These are phyloP conservation scores for Naematelia encephala DNA, from an alignment of 768 basidiomycete species.

Conservation along the genomic window DNA sequence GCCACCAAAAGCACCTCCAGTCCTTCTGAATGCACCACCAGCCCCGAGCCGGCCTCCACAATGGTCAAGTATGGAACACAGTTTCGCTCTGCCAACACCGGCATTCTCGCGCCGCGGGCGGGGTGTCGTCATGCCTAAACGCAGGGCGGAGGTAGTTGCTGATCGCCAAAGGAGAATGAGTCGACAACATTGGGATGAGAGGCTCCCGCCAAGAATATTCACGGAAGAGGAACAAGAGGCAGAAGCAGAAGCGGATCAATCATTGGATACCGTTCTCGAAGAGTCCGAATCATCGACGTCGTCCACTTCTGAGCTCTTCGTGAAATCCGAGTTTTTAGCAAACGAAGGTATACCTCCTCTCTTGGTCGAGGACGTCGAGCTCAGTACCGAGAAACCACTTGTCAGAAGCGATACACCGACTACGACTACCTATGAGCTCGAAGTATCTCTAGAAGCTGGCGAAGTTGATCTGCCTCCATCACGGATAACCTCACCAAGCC, in stretches of 20 bases:
- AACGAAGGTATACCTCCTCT: too few relatives aligned
- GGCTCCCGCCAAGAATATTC: not conserved
- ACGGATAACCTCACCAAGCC: too few relatives aligned
- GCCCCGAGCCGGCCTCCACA: not conserved
- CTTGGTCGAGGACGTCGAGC: too few relatives aligned
- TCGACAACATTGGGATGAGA: not conserved
- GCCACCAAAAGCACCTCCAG: slow-evolving; percentile 13
- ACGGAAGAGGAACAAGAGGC: not conserved
- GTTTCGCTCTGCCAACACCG: slow-evolving; percentile 34
- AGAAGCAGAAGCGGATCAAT: not conserved
- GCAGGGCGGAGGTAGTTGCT: slow-evolving; percentile 20
- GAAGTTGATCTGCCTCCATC: not conserved
- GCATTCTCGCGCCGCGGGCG: not conserved
- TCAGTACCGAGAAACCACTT: too few relatives aligned
- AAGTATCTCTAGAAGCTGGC: not conserved
- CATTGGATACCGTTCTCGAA: too few relatives aligned
- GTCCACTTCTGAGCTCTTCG: too few relatives aligned
- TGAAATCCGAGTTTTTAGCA: too few relatives aligned
- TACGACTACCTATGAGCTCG: too few relatives aligned
- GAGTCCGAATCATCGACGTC: too few relatives aligned
- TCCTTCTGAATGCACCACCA: slow-evolving; percentile 5
- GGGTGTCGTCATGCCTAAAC: slow-evolving; percentile 36
- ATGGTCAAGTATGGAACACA: slow-evolving; percentile 36
- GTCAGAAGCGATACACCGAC: too few relatives aligned
- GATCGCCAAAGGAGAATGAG: slow-evolving; percentile 27